Conservation (phyloP, 129 eudicot genomes). For the Lactuca saligna region DNA sequence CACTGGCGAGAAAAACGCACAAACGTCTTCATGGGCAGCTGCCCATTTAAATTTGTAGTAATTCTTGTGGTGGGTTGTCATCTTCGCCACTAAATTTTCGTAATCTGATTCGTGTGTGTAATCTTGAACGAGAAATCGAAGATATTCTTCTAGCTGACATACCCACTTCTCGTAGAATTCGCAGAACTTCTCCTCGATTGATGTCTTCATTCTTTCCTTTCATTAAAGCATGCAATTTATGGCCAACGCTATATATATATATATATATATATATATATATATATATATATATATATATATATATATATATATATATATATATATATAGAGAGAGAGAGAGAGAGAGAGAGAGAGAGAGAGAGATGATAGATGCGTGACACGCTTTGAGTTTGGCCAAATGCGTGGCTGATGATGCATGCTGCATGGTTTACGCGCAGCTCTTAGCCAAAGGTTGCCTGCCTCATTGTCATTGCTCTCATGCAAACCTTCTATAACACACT, state of each 20-base stretch:
- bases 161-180: conserved; percentile 62
- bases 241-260: conserved; percentile 1
- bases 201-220: conserved; percentile 21
- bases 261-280: background rate
- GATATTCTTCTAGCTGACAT: conserved; percentile 47
- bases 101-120: conserved; percentile 5
- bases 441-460: conserved; percentile 28
- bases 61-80: conserved; percentile 75
- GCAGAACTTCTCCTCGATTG: conserved; percentile 51
- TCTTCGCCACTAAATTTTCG: conserved; percentile 40
- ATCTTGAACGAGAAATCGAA: conserved; percentile 23
- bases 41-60: conserved; percentile 78
- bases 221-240: background rate
- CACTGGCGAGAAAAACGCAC: conserved; percentile 50
- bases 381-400: conserved; percentile 37
- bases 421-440: conserved; percentile 46
- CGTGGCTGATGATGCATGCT: conserved; percentile 44
- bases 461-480: conserved; percentile 24
- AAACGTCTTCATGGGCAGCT: conserved; percentile 59
- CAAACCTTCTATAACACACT: conserved; percentile 6
- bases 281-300: background rate
- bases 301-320: background rate
- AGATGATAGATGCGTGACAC: conserved; percentile 35
- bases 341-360: conserved; percentile 11
- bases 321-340: conserved; percentile 17